Base-by-base conservation (phyloP, 805 yeast genomes). In the Metschnikowia picachoensis region DNA sequence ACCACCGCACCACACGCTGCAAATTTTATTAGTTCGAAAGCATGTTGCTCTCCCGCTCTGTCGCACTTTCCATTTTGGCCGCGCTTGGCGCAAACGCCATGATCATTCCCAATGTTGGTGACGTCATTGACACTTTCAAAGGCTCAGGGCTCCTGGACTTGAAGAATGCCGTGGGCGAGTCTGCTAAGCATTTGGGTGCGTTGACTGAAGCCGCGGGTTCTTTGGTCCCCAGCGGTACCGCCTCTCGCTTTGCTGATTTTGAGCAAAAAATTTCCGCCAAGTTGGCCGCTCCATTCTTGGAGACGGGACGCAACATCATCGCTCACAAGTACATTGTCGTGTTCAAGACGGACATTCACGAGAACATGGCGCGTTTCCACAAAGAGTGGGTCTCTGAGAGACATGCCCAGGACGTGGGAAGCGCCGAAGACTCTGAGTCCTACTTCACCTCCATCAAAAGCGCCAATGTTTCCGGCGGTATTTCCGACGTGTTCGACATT, bases 251-350 rank as follows among this genome's bases (percentile, higher is more conserved):
- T 13, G 37, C 41, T 15, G 49, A 44, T 14, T 44, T 47, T 29
- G 54, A 50, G 43, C 28, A 38, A 25, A 44, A 39, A 25, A 30
- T 48, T 14, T 14, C 48, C 15, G 31, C 44, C 7, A 13, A 10
- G 20, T 39, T 43, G 35, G 27, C 37, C 13, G 59, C 57, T 32
- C 57, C 59, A 4, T 53, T 55, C 39, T 39, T 53, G 43, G 49
- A 47, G 16, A 46, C 41, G 38, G 47, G 37, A 17, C 52, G 56
- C 33, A 52, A 78, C 47, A 53, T 76, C 38, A 78, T 85, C 56
- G 83, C 90, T 32, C 77, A 85, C 71, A 83, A 84, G 59, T 94
- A 89, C 73, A 91, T 94, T 53, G 72, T 94, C 56, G 90, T 91
- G 41, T 82, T 92, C 72, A 90, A 89, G 73, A 78, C 80, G 44